Evolutionary conservation across 768 basidiomycete species (phyloP).

Genomic region (Suillus plorans): DNA sequence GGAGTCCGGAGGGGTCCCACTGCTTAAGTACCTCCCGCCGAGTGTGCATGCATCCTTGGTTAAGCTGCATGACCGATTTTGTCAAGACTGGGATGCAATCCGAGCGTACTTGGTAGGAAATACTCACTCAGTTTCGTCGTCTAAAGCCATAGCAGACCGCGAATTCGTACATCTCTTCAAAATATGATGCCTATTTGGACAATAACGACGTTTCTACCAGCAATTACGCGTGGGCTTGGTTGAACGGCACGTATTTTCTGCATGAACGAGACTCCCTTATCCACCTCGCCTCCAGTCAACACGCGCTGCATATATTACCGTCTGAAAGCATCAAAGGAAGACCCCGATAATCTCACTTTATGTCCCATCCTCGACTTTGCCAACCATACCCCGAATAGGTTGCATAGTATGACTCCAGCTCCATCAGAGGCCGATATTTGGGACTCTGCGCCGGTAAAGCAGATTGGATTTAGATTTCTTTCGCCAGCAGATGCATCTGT

Average conservation of each 20-base stretch:
- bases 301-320: constrained; percentile 85
- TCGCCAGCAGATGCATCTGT: constrained; percentile 46
- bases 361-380: constrained; percentile 92
- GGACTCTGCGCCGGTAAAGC: constrained; percentile 34
- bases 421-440: constrained; percentile 36
- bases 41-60: constrained; percentile 42
- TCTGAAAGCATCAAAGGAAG: constrained; percentile 44
- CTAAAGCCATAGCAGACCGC: constrained; percentile 2
- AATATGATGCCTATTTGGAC: neutral
- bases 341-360: constrained; percentile 79
- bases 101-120: constrained; percentile 52
- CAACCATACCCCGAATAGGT: constrained; percentile 58
- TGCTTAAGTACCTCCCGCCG: constrained; percentile 51
- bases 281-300: constrained; percentile 59
- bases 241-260: constrained; percentile 56
- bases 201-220: constrained; percentile 13
- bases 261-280: constrained; percentile 7
- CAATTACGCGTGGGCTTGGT: constrained; percentile 87
- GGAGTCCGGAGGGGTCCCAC: constrained; percentile 17
- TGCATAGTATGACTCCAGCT: constrained; percentile 43
- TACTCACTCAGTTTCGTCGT: neutral
- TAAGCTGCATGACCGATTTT: constrained; percentile 47
- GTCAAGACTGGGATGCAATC: constrained; percentile 57
- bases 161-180: neutral
- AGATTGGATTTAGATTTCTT: constrained; percentile 46